Percentiles rank a stretch among this genome's conserved stretches.
Conservation (phyloP, 2,329 filamentous ascomycete species). For the Rhexocercosporidium sp. region DNA sequence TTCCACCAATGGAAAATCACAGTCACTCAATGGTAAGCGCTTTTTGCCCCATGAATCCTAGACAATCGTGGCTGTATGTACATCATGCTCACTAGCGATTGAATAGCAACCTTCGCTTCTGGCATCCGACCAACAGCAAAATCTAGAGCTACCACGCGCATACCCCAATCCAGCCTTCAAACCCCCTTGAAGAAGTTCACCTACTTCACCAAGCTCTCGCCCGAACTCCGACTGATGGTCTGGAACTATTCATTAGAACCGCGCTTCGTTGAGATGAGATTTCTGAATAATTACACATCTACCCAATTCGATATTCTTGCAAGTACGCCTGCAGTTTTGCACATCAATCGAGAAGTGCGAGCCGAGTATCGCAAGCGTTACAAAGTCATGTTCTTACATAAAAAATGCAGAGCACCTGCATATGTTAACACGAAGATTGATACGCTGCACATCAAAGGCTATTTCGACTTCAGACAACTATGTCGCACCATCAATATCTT, state of each 20-base stretch:
- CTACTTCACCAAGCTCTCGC: not conserved
- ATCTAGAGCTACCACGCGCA: not conserved
- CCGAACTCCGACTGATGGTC: not conserved
- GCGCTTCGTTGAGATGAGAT: not conserved
- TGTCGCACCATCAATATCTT: not conserved
- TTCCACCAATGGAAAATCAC: too few species aligned
- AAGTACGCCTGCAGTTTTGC: not conserved
- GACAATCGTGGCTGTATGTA: too few species aligned
- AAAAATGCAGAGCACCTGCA: not conserved
- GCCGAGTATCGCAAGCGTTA: not conserved
- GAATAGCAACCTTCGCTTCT: not conserved
- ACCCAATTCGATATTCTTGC: not conserved
- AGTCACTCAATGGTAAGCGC: not conserved
- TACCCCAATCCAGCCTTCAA: not conserved
- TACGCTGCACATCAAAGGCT: not conserved
- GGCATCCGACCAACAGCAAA: not conserved
- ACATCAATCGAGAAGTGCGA: not conserved
- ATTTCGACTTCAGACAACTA: not conserved
- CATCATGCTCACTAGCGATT: not conserved
- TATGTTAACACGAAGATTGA: conserved; percentile 1
- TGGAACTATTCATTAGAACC: not conserved
- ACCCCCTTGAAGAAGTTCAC: not conserved
- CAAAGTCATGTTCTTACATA: not conserved
- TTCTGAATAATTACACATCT: not conserved
- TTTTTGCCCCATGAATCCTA: too few species aligned